Conservation (phyloP, 2,329 filamentous ascomycete species). For the Setomelanomma holmii region DNA sequence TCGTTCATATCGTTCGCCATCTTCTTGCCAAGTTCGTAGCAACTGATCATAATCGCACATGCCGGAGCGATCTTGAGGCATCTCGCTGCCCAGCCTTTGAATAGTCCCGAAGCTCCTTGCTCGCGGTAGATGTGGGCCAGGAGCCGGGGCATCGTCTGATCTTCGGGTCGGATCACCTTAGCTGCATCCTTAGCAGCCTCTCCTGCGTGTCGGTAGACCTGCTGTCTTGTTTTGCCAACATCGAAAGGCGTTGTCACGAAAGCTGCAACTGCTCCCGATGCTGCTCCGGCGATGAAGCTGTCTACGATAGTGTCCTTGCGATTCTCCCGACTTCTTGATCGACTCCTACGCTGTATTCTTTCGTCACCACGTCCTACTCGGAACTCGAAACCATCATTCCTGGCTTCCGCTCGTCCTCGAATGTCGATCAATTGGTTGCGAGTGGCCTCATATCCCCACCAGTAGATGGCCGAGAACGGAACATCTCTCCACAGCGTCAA, state of each 20-base stretch:
- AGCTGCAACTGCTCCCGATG: constrained; percentile 83
- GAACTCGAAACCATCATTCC: constrained; percentile 40
- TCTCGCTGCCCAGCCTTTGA: constrained; percentile 88
- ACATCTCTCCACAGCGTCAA: constrained; percentile 96
- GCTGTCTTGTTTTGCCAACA: constrained; percentile 94
- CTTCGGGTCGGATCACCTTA: constrained; percentile 67
- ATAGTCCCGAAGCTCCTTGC: constrained; percentile 82
- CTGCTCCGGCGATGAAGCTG: constrained; percentile 85
- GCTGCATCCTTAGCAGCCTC: constrained; percentile 49
- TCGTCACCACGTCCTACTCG: constrained; percentile 42
- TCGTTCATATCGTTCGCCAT: constrained; percentile 80
- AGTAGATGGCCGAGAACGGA: constrained; percentile 95
- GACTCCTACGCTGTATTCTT: constrained; percentile 41
- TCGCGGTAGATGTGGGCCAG: constrained; percentile 90
- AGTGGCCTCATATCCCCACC: constrained; percentile 94
- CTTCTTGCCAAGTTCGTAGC: constrained; percentile 94
- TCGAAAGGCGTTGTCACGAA: constrained; percentile 94
- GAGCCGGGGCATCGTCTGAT: constrained; percentile 78
- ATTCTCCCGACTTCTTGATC: constrained; percentile 71
- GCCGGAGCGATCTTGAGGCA: constrained; percentile 94
- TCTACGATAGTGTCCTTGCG: constrained; percentile 82
- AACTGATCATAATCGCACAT: constrained; percentile 99
- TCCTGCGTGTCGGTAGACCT: constrained; percentile 72
- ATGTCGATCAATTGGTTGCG: constrained; percentile 74
- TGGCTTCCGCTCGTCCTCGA: constrained; percentile 60